A percentile compares a stretch with the other conserved stretches of the same genome.
phyloP scores from a whole-genome alignment of 2,329 filamentous ascomycete species.

The Fusarium globosum region DNA sequence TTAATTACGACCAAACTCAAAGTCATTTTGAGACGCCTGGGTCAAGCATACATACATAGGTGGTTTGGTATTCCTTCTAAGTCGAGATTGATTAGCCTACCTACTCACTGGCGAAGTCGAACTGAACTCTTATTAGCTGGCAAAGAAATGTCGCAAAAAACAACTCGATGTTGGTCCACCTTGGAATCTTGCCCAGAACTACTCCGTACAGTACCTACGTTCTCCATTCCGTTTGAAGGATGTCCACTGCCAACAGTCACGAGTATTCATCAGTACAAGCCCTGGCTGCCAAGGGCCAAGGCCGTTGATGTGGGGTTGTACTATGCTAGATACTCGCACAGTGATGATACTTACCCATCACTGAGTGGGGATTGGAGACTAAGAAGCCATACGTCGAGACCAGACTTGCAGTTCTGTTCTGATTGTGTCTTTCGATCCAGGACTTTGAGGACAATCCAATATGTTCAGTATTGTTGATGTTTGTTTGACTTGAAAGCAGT shows the following conservation, averaged over 20 bases:
- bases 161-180: constrained; percentile 7
- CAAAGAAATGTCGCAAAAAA: constrained; percentile 11
- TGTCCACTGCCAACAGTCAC: constrained; percentile 26
- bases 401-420: not conserved
- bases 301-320: constrained; percentile 39
- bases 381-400: not conserved
- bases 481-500: not conserved
- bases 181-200: constrained; percentile 12
- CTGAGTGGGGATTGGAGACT: constrained; percentile 16
- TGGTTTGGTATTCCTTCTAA: not conserved
- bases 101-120: not conserved
- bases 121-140: not conserved
- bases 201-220: not conserved
- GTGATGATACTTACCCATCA: constrained; percentile 33
- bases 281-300: constrained; percentile 27
- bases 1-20: not conserved
- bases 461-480: not conserved
- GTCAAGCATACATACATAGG: not conserved
- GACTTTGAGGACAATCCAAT: not conserved
- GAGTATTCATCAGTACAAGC: constrained; percentile 11
- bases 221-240: constrained; percentile 14
- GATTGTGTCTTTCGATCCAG: not conserved
- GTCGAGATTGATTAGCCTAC: not conserved
- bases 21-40: not conserved
- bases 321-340: constrained; percentile 26